Evolutionary conservation across 2,329 filamentous ascomycete genomes (phyloP), one percentile per base, ranked within the genome.

Genomic region (Sporothrix brasiliensis): DNA sequence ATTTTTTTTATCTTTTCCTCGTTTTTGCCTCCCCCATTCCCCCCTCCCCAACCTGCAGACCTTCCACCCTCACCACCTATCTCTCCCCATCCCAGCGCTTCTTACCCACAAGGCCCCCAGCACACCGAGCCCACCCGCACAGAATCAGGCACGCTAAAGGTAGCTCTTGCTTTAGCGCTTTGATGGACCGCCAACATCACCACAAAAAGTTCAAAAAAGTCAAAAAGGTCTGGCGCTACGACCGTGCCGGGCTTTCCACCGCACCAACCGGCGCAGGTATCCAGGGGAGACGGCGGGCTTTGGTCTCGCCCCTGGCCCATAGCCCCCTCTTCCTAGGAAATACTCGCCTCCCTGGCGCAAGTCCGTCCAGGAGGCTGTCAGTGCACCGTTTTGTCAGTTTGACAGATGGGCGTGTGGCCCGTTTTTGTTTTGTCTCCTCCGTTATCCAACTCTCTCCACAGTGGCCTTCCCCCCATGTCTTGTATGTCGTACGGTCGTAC

Each of bases 181-280:
- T 41, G 47, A 44, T 47, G 34, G 68, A 21, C 58, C 49, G 21
- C 44, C 49, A 53, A 54, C 56, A 30, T 6, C 34, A 34, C 1
- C 34, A 34, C 1, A 66, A 66, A 39, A 52, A 65, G 24, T 7
- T 1, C 9, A 16, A 2, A 49, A 34, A 34, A 4, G 16, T n/a
- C 47, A 44, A 39, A 66, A 66, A 34, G 49, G 24, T n/a, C 58
- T 56, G 68, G 68, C 68, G 68, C 58, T 69, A 65, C 60, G 30
- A 54, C n/a, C 68, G 65, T 69, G 44, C 68, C 68, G 68, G 44
- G 49, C 7, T 49, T 47, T 50, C 50, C 68, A 65, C 34, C 39
- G 30, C 56, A 58, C 60, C 60, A 65, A 30, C 68, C 44, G 54
- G 68, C 56, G 34, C 58, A 47, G 21, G 68, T 49, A 47, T 65